Evolutionary conservation across 1,139 yeast genomes (phyloP).

Genomic region (Diutina sp.): DNA sequence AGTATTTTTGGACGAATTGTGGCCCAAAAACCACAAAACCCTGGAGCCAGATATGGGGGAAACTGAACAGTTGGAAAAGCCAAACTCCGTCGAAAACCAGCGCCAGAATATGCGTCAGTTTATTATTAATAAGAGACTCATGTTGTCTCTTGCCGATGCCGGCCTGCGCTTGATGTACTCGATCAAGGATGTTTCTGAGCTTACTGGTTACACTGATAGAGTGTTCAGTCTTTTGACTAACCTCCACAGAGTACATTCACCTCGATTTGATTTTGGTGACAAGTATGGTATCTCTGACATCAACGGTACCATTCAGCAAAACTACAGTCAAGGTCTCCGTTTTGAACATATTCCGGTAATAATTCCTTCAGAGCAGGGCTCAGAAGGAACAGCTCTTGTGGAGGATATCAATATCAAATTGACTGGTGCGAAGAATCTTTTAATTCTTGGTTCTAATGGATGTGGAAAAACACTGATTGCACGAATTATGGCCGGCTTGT

Average conservation of each 20-base stretch:
- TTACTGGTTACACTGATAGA: constrained; percentile 85
- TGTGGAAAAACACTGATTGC: constrained; percentile 85
- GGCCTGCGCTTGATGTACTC: constrained; percentile 96
- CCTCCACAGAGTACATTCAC: constrained; percentile 74
- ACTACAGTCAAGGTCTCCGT: constrained; percentile 60
- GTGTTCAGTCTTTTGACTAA: constrained; percentile 65
- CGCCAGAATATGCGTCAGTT: constrained; percentile 68
- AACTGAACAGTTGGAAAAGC: constrained; percentile 9
- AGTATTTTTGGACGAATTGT: constrained; percentile 39
- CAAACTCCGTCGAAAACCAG: constrained; percentile 19
- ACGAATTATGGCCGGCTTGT: constrained; percentile 73
- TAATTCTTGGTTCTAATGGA: constrained; percentile 81
- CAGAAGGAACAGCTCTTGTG: constrained; percentile 41
- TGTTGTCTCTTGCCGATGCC: constrained; percentile 89
- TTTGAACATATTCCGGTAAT: constrained; percentile 76
- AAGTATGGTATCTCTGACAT: constrained; percentile 42
- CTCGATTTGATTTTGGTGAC: constrained; percentile 50
- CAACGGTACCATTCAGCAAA: constrained; percentile 70
- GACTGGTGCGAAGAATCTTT: constrained; percentile 54
- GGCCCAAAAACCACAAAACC: constrained; percentile 7
- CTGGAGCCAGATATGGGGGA: constrained; percentile 1
- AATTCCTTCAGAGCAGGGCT: constrained; percentile 55
- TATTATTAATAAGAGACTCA: constrained; percentile 78
- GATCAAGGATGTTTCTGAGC: constrained; percentile 80
- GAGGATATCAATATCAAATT: constrained; percentile 49